These are phyloP conservation scores for Candida sanyiensis DNA, from an alignment of 805 yeast genomes.

Conservation along the genomic window DNA sequence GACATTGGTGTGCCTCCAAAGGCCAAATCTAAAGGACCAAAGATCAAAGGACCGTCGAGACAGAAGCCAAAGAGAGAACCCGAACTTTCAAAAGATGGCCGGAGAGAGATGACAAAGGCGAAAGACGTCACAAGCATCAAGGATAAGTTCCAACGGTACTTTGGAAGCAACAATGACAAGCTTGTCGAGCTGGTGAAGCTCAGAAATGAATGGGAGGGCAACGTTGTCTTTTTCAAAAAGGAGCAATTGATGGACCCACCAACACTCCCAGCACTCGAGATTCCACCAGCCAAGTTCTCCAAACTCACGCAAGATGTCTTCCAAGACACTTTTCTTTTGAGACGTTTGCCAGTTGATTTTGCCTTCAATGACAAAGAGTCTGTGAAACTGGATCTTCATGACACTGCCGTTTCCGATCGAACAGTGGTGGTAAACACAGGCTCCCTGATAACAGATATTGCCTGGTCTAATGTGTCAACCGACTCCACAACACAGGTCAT, in stretches of 20 bases:
- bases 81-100: conserved; percentile 9
- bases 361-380: conserved; percentile 17
- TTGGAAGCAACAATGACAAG: conserved; percentile 44
- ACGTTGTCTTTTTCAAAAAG: conserved; percentile 39
- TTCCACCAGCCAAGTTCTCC: conserved; percentile 14
- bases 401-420: conserved; percentile 21
- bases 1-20: conserved; percentile 11
- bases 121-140: conserved; percentile 34
- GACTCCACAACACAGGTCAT: conserved; percentile 33
- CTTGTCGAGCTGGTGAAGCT: conserved; percentile 38
- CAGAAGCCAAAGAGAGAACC: not conserved
- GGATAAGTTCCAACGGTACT: conserved; percentile 38
- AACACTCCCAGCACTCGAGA: conserved; percentile 1
- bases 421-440: conserved; percentile 45
- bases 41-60: not conserved
- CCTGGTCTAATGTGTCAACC: conserved; percentile 40
- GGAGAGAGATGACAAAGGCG: conserved; percentile 6
- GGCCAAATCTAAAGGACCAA: conserved; percentile 8
- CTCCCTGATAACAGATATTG: conserved; percentile 44
- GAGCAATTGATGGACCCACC: conserved; percentile 24
- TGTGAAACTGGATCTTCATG: conserved; percentile 15
- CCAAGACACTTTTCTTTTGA: conserved; percentile 21
- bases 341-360: conserved; percentile 11
- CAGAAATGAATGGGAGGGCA: conserved; percentile 45
- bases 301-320: conserved; percentile 23